Conservation (phyloP, 176 grass and related monocot genomes). For the Oryza nivara region DNA sequence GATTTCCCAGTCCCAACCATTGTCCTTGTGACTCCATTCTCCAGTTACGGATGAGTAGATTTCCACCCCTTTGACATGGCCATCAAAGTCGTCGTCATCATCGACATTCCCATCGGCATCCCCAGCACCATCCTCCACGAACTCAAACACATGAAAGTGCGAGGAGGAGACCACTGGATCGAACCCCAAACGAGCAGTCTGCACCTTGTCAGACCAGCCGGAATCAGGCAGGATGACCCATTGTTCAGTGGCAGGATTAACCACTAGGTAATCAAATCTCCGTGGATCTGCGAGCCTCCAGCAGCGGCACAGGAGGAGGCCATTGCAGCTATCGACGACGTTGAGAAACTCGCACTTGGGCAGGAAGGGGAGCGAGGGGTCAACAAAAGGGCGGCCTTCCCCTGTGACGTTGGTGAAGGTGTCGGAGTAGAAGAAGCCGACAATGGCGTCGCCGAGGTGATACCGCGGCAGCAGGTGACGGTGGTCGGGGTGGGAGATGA, state of each 20-base stretch:
- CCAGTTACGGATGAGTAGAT: too few relatives aligned
- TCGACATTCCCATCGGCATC: too few relatives aligned
- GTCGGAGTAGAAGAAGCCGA: neutral
- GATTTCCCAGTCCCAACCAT: neutral
- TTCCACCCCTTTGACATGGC: too few relatives aligned
- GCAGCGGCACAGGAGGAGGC: neutral
- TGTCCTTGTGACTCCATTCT: neutral
- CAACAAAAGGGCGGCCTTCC: neutral
- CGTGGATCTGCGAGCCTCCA: rapidly evolving
- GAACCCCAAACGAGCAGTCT: neutral
- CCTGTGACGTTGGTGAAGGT: neutral
- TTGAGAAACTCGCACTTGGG: neutral
- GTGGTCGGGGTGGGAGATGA: neutral
- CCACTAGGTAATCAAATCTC: neutral
- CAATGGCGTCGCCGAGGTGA: neutral
- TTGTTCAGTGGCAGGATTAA: too few relatives aligned
- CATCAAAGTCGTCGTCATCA: too few relatives aligned
- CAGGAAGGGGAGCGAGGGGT: neutral
- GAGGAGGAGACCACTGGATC: neutral
- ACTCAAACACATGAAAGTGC: neutral
- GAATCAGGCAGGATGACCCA: neutral
- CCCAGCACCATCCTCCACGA: neutral
- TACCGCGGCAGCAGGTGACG: neutral
- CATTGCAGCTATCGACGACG: neutral
- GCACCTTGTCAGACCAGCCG: neutral